Base-by-base conservation (phyloP, 768 basidiomycete genomes). In the Tephrocybe sp. region DNA sequence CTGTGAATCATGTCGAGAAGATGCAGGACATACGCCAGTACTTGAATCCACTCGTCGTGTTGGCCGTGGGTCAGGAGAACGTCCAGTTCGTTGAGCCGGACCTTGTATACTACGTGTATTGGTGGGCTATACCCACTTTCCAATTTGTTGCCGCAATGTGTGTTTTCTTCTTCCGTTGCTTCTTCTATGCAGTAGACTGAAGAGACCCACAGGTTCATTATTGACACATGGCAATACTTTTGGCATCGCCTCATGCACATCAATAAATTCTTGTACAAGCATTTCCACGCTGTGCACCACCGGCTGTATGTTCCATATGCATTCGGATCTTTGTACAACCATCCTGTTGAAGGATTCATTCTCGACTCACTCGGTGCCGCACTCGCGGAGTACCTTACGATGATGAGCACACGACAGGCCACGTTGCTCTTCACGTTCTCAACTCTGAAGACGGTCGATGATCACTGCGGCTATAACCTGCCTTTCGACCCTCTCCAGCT, bases 171-270 rank as follows among this genome's bases (percentile, higher is more conserved):
- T 12, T 29, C 12, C 29, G 45, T 45, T 27, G 19, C 43, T 12
- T 34, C 33, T 45, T 49, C 22, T 42, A 12, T 38, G 5, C 8
- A 38, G 16, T 19, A 7, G n/a, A 36, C 34, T 36, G 12, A 33
- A 45, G 1, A 16, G 18, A 31, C 19, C 16, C 19, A 3, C 53
- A 95, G 97, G 74, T 90, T 97, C 67, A 62, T 94, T 50, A 85
- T 98, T 58, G 97, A 99, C 71, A 94, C 94, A 25, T 97, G 93
- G 93, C 94, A 99, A 66, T 99, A 98, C 69, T 94, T 94, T 70
- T 74, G 92, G 16, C 97, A 99, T 64, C 91, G 95, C 31, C 68
- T 73, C 36, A 91, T 97, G 86, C 97, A 98, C 70, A 69, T 80
- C 59, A 91, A 91, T 74, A 88, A 84, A 57, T 97, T 80, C 68